phyloP scores from a whole-genome alignment of 441 rosid genomes.

The Erodium trifolium region DNA sequence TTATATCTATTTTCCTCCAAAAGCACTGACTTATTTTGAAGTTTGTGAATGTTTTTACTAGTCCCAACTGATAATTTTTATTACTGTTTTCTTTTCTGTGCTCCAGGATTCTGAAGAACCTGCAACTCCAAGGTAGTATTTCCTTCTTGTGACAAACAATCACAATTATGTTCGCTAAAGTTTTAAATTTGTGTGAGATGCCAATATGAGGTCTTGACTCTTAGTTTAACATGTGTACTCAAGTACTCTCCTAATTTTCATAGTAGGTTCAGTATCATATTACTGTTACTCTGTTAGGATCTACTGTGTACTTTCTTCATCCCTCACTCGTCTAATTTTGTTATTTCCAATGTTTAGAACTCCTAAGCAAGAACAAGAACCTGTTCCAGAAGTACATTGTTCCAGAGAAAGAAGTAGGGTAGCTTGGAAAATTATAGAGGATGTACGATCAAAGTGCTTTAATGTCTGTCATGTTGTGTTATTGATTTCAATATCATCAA shows the following conservation, averaged over 20 bases:
- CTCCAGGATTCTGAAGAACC: slow-evolving; percentile 23
- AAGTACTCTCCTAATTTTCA: not conserved
- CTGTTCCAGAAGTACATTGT: slow-evolving; percentile 63
- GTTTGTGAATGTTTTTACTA: not conserved
- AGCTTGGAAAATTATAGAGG: slow-evolving; percentile 73
- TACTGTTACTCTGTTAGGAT: no score
- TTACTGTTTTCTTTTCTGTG: not conserved
- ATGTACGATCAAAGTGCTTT: slow-evolving; percentile 33
- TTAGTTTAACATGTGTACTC: not conserved
- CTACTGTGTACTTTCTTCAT: not conserved
- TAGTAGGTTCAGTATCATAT: not conserved
- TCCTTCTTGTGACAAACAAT: not conserved
- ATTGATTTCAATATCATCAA: not conserved
- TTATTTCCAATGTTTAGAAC: slow-evolving; percentile 27
- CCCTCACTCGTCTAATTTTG: not conserved
- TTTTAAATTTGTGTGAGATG: no score
- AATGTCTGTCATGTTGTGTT: slow-evolving; percentile 4
- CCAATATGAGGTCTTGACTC: no score
- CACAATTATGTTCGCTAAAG: no score
- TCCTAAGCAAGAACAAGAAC: slow-evolving; percentile 32
- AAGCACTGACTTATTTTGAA: no score
- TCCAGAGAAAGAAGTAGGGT: slow-evolving; percentile 82
- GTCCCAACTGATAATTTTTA: not conserved
- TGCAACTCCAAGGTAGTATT: slow-evolving; percentile 25
- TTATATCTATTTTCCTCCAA: not conserved